phyloP scores from a whole-genome alignment of 108 stramenopile species.

The Nitzschia palea region DNA sequence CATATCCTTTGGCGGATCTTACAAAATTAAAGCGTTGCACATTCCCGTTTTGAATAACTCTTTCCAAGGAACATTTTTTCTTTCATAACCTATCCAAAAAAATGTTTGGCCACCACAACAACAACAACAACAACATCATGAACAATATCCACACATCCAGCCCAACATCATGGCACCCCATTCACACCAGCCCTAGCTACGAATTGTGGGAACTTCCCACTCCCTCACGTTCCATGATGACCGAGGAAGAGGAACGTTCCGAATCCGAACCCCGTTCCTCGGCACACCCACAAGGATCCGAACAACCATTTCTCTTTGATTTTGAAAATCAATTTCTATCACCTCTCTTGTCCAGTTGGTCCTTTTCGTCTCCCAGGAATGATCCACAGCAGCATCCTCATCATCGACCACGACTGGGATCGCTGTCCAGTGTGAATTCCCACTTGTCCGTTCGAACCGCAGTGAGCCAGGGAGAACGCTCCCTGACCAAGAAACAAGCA shows the following conservation, averaged over 20 bases:
- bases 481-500: conserved; percentile 1
- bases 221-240: not conserved
- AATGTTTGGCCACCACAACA: not conserved
- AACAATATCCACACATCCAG: not conserved
- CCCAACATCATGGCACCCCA: conserved; percentile 26
- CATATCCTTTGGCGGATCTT: not conserved
- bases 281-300: no score
- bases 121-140: not conserved
- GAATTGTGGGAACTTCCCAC: conserved; percentile 31
- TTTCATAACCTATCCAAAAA: not conserved
- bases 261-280: no score
- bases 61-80: not conserved
- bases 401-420: not conserved
- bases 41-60: not conserved
- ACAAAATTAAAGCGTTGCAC: not conserved
- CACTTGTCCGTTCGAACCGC: not conserved
- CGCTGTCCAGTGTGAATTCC: not conserved
- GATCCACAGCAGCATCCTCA: not conserved
- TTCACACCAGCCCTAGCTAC: conserved; percentile 24
- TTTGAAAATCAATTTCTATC: not conserved
- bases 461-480: not conserved
- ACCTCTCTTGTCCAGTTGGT: not conserved
- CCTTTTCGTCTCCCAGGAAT: not conserved
- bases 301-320: no score
- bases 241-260: no score